These are phyloP conservation scores for Kernera saxatilis DNA, from an alignment of 345 rosid genomes.

Conservation along the genomic window DNA sequence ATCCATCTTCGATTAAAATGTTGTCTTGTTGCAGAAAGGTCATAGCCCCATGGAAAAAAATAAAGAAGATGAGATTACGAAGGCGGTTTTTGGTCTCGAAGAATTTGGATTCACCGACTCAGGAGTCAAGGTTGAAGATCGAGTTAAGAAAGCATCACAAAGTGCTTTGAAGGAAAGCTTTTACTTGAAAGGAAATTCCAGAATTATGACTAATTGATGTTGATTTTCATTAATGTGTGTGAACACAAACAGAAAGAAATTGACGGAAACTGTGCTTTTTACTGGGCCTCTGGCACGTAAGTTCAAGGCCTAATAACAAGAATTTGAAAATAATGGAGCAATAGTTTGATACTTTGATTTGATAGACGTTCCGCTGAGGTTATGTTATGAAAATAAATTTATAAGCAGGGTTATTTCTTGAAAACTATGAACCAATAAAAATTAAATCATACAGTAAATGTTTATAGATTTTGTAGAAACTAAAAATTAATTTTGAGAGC, in stretches of 20 bases:
- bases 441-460: too few relatives aligned
- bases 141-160: background rate
- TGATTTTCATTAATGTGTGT: background rate
- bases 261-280: background rate
- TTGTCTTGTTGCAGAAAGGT: background rate
- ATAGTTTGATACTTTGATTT: background rate
- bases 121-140: background rate
- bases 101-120: constrained; percentile 11
- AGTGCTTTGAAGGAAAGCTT: background rate
- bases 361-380: too few relatives aligned
- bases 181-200: background rate
- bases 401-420: too few relatives aligned
- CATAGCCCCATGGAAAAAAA: background rate
- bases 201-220: background rate
- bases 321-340: background rate
- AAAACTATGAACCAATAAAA: too few relatives aligned
- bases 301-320: background rate
- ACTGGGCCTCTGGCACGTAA: background rate
- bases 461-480: background rate
- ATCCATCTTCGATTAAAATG: constrained; percentile 33
- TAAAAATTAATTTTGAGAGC: too few relatives aligned
- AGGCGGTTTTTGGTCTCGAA: background rate
- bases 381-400: too few relatives aligned
- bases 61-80: background rate
- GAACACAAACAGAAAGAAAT: background rate